Base-by-base conservation (phyloP, 371 early-diverging fungal genomes). In the Circinella umbellata region DNA sequence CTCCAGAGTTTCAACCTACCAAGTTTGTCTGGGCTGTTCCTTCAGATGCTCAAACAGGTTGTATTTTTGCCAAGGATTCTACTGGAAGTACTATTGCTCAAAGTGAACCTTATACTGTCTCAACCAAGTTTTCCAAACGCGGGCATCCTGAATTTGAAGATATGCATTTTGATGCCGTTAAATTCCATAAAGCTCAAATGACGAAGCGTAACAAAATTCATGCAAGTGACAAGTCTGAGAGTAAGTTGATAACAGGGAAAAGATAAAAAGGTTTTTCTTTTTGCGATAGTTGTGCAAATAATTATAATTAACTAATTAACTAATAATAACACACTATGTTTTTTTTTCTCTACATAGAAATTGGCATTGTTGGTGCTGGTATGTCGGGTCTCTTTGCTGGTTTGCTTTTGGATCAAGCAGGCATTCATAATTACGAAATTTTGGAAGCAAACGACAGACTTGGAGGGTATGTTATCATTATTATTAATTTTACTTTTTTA, bases 291-390 rank as follows among this genome's bases (percentile, higher is more conserved):
- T 27, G 27, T 27, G 27, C 27, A 27, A 27, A 27, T 27, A 27
- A 27, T 27, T 27, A 27, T 27, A 27, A 27, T 27, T 2, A 27
- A 27, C 27, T 27, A 27, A 27, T 27, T 27, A 2, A 27, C 2
- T 27, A n/a, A n/a, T n/a, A n/a, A n/a, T n/a, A 27, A 27, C 42
- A 42, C 11, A 42, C 11, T 51, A 5, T 13, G 2, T 51, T 13
- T 51, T 18, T 51, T n/a, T 51, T n/a, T 38, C 39, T 36, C 7
- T 38, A 8, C 8, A 8, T 64, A 76, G 79, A 71, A 54, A 76
- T 78, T 66, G 79, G 79, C 70, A 75, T 78, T 47, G 61, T 78
- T 27, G 79, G 79, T 20, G 79, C 79, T 47, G 79, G 79, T 60
- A 76, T 76, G 74, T 66, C 79, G 18, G 79, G 79, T 57, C 66